Evolutionary conservation across 768 basidiomycete species (phyloP).

Genomic region (Tylopilus vinaceipallidus): DNA sequence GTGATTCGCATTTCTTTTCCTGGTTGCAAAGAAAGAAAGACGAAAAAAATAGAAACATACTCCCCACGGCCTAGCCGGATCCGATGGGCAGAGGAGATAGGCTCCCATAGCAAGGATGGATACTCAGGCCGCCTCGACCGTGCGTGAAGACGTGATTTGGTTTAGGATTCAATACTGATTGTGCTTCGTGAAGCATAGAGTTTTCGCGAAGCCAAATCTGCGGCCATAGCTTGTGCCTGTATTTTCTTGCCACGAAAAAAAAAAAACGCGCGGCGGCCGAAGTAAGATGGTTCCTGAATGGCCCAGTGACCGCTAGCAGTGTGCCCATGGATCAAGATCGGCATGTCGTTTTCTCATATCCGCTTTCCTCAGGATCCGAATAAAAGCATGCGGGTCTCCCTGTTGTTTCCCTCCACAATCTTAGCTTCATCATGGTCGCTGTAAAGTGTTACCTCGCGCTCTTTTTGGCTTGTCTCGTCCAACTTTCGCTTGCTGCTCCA

Average conservation of each 20-base stretch:
- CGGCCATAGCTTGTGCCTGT: conserved; percentile 19
- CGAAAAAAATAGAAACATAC: not conserved
- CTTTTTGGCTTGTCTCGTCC: conserved; percentile 20
- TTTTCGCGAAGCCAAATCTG: conserved; percentile 12
- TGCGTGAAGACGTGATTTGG: conserved; percentile 10
- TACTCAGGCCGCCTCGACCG: not conserved
- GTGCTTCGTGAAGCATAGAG: conserved; percentile 15
- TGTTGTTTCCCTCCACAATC: conserved; percentile 1
- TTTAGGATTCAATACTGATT: conserved; percentile 1
- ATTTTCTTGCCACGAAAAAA: conserved; percentile 16
- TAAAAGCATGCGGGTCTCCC: conserved; percentile 21
- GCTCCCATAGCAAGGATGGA: not conserved
- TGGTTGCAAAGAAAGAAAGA: not conserved
- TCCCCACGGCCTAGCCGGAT: conserved; percentile 1
- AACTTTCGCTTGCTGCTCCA: conserved; percentile 23
- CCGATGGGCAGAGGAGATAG: conserved; percentile 10
- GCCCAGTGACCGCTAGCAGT: conserved; percentile 18
- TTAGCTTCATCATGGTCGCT: conserved; percentile 16
- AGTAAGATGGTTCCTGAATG: conserved; percentile 24
- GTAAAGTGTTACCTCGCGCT: conserved; percentile 21
- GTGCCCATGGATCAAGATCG: conserved; percentile 19
- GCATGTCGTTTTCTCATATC: conserved; percentile 25
- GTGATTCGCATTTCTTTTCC: conserved; percentile 1
- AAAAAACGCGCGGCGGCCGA: conserved; percentile 25
- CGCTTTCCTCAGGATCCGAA: conserved; percentile 7